Conservation (phyloP, 768 basidiomycete species). For the Trichaptum fuscoviolaceum region DNA sequence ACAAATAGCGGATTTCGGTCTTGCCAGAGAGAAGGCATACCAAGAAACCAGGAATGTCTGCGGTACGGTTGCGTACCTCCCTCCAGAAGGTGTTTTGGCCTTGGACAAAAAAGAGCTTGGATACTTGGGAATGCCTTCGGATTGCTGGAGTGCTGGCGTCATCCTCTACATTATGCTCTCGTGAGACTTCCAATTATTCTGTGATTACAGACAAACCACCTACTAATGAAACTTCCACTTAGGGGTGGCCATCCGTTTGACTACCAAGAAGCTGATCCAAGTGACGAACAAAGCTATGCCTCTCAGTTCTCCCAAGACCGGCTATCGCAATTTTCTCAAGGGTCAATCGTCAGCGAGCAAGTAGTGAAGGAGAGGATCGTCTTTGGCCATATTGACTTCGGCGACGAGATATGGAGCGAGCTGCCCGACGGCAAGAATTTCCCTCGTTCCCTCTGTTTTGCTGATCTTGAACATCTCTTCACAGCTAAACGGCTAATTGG, state of each 20-base stretch:
- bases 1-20: conserved; percentile 82
- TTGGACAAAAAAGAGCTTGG: conserved; percentile 69
- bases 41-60: conserved; percentile 84
- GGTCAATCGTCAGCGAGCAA: conserved; percentile 45
- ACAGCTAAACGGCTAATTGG: conserved; percentile 58
- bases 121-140: conserved; percentile 79
- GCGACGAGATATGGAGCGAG: conserved; percentile 45
- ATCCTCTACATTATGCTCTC: conserved; percentile 79
- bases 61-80: conserved; percentile 83
- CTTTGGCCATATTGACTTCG: conserved; percentile 53
- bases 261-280: conserved; percentile 31
- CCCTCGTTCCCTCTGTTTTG: conserved; percentile 10
- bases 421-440: conserved; percentile 48
- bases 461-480: conserved; percentile 6
- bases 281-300: conserved; percentile 16
- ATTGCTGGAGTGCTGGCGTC: conserved; percentile 86
- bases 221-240: conserved; percentile 4
- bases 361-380: conserved; percentile 68
- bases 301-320: conserved; percentile 5
- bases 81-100: conserved; percentile 79
- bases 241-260: conserved; percentile 81
- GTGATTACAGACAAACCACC: background rate
- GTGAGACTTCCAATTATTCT: conserved; percentile 38
- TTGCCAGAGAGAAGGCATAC: conserved; percentile 71
- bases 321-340: conserved; percentile 32